Base-by-base conservation (phyloP, 805 yeast genomes). In the Candida taoyuanica region DNA sequence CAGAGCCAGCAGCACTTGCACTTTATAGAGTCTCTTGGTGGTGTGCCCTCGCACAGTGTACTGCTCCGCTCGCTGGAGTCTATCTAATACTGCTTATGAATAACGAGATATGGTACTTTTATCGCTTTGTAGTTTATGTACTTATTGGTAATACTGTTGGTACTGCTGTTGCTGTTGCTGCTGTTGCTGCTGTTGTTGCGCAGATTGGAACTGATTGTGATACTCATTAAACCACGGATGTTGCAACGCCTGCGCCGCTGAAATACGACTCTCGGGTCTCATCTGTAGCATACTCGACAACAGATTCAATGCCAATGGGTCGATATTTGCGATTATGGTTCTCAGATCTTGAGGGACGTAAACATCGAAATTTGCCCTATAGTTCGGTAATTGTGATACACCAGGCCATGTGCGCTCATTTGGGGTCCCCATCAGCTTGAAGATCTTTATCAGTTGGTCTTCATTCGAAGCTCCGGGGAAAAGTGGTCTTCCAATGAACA, bases 401-500 rank as follows among this genome's bases (percentile, higher is more conserved):
- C 95, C 96, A 1, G 98, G 97, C 98, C 98, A 93, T 19, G 95
- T 81, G 44, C 82, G 70, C 62, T 93, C 98, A 55, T 82, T 86
- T 29, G 98, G 98, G 2, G 98, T 93, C 17, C 98, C 98, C 84
- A 93, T 79, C 18, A 89, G 70, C 58, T 94, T 78, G 68, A 93
- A 93, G 36, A 93, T 93, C 58, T 86, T 85, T 62, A 82, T 75
- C 52, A 93, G 72, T 63, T 93, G 98, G 64, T 93, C 98, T 39
- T 93, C 97, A 62, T 91, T 94, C 29, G 95, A 86, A 11, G 91
- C 80, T 23, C 98, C 98, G 16, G 98, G 96, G 63, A 93, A 93
- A 36, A 93, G 68, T 1, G 98, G 98, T 55, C 91, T 82, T 23
- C 98, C 96, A n/a, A 96, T 85, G 56, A 93, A 83, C 98, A 93